A percentile compares a stretch with the other conserved stretches of the same genome.
Evolutionary conservation across 140 eudicot genomes (phyloP).

Genomic region (Bidens hawaiensis): DNA sequence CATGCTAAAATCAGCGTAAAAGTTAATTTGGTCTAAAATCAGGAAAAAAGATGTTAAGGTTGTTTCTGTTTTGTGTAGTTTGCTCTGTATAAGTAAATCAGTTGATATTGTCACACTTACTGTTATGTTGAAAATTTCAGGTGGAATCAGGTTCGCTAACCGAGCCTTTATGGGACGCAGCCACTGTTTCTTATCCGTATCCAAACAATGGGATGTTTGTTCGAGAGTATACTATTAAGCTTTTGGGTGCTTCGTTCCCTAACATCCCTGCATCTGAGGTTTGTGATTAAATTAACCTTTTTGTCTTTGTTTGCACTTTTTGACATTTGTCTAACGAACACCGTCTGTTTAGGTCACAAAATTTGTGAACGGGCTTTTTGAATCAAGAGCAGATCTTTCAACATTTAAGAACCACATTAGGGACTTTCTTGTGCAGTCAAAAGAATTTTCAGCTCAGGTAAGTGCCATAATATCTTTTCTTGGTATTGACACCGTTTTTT

Average conservation of each 20-base stretch:
- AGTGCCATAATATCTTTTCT: not conserved
- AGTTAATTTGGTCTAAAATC: not conserved
- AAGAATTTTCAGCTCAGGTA: slow-evolving; percentile 98
- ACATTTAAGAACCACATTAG: slow-evolving; percentile 86
- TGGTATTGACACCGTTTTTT: not conserved
- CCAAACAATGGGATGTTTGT: slow-evolving; percentile 77
- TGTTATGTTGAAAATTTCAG: slow-evolving; percentile 34
- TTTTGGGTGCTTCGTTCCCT: slow-evolving; percentile 91
- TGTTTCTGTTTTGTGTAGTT: not conserved
- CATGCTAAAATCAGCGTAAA: not conserved
- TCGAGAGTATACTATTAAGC: slow-evolving; percentile 85
- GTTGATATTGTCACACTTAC: not conserved
- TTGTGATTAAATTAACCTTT: not conserved
- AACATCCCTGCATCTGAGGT: slow-evolving; percentile 90
- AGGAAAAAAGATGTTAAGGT: not conserved
- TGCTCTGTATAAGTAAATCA: not conserved
- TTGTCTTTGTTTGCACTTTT: not conserved
- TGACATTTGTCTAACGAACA: not conserved
- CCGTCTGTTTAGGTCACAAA: slow-evolving; percentile 59
- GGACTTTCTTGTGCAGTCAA: slow-evolving; percentile 94
- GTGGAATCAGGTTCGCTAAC: slow-evolving; percentile 72
- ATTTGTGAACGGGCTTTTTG: slow-evolving; percentile 80
- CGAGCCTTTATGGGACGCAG: slow-evolving; percentile 89
- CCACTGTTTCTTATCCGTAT: slow-evolving; percentile 71
- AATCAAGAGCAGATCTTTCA: slow-evolving; percentile 65